Conservation (phyloP, 805 yeast genomes). For the Kodamaea lidongshanica region DNA sequence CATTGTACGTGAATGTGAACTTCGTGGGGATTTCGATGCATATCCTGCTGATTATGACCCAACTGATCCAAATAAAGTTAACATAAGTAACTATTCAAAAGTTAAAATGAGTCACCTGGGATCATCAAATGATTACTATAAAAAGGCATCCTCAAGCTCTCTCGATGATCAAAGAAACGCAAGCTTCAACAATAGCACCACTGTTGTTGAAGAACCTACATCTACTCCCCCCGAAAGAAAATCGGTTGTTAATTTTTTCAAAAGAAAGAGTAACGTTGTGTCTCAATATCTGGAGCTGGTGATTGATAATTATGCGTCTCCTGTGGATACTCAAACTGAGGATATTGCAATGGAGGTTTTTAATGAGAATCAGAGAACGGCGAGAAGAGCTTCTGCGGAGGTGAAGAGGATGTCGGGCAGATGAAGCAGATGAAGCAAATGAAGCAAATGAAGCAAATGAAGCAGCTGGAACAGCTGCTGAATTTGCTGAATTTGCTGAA, state of each 20-base stretch:
- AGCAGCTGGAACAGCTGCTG: no score
- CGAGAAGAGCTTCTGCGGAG: constrained; percentile 19
- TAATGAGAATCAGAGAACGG: constrained; percentile 17
- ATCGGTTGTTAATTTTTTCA: constrained; percentile 27
- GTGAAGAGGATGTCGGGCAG: constrained; percentile 9
- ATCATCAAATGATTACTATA: constrained; percentile 1
- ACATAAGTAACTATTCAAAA: constrained; percentile 39
- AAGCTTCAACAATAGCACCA: constrained; percentile 4
- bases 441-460: no score
- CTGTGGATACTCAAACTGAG: constrained; percentile 41
- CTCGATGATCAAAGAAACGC: no score
- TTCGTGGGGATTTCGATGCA: constrained; percentile 44
- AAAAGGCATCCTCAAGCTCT: no score
- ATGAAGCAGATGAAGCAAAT: no score
- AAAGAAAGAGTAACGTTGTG: constrained; percentile 21
- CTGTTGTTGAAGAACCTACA: constrained; percentile 6
- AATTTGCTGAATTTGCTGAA: no score
- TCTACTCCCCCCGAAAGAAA: constrained; percentile 20
- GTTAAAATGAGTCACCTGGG: constrained; percentile 2
- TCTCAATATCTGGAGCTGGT: constrained; percentile 24
- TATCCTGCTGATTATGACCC: constrained; percentile 51
- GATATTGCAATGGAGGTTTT: constrained; percentile 46
- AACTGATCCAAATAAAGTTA: constrained; percentile 48
- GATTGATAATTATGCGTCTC: constrained; percentile 25
- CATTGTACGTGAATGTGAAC: constrained; percentile 58